Evolutionary conservation across 2,329 filamentous ascomycete genomes (phyloP).

Genomic region (Pleurostoma richardsiae): DNA sequence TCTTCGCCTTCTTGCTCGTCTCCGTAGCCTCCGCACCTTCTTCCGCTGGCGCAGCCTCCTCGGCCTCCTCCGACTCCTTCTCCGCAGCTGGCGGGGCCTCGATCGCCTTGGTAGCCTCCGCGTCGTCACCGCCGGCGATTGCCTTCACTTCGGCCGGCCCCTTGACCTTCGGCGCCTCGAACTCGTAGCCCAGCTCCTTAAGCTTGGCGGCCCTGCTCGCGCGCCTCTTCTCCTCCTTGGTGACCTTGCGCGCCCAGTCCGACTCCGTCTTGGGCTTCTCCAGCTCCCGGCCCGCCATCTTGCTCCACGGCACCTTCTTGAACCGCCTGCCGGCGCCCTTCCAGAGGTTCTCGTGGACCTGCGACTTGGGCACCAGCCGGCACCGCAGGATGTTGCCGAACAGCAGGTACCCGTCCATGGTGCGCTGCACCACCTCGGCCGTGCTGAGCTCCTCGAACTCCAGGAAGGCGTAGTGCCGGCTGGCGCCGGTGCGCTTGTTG

Average conservation of each 20-base stretch:
- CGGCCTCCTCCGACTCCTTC: conserved; percentile 22
- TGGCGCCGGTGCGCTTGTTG: conserved; percentile 85
- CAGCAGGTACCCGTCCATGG: conserved; percentile 96
- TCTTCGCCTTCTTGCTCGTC: conserved; percentile 23
- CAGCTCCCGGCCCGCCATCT: conserved; percentile 72
- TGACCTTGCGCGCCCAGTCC: conserved; percentile 72
- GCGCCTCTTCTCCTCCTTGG: conserved; percentile 67
- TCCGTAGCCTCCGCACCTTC: conserved; percentile 22
- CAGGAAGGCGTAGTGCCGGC: conserved; percentile 92
- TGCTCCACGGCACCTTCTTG: conserved; percentile 83
- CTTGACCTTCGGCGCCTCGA: conserved; percentile 70
- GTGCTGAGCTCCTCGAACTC: conserved; percentile 75
- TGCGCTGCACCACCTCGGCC: conserved; percentile 88
- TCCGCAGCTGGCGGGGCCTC: conserved; percentile 28
- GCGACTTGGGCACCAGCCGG: conserved; percentile 68
- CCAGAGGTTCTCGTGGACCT: conserved; percentile 78
- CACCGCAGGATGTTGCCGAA: conserved; percentile 93
- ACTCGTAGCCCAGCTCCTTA: conserved; percentile 78
- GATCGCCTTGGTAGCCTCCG: conserved; percentile 29
- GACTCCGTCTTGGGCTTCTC: conserved; percentile 68
- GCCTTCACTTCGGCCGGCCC: conserved; percentile 24
- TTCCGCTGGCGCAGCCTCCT: conserved; percentile 17
- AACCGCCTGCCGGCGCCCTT: conserved; percentile 87
- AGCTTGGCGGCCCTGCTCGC: conserved; percentile 66
- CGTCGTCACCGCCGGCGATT: conserved; percentile 25